Base-by-base conservation (phyloP, 192 early-diverging fungal genomes). In the Chytriomyces sp. region DNA sequence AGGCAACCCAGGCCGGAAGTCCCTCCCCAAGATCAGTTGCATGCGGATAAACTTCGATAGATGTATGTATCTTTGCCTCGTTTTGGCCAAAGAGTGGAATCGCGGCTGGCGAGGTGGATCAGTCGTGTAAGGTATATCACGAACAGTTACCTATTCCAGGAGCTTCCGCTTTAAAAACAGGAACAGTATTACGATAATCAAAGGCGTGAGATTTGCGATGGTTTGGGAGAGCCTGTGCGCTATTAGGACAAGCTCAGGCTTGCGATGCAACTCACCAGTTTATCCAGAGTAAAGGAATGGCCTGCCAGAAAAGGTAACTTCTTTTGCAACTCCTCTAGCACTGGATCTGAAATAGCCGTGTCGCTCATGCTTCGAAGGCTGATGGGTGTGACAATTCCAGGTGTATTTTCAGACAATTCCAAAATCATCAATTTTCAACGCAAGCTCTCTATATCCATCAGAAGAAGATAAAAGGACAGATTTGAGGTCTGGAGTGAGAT, bases 201-300 rank as follows among this genome's bases (percentile, higher is more conserved):
- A 88, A 86, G 5, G 83, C 80, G 66, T 88, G 86, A 8, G 84
- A 86, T 75, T 88, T 88, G 32, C 86, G 75, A 59, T 85, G 70
- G 59, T 83, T 82, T 39, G 75, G 60, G 10, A 69, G 72, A 19
- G 59, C 58, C 77, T 77, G 55, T 1, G 26, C 54, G 55, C 5
- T 34, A 17, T 22, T 19, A 28, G 19, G 30, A 6, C 30, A 0
- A 28, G 17, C 39, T 37, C 30, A 14, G 30, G 6, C 38, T 62
- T 3, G 22, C n/a, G 14, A 32, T 31, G 10, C 22, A 19, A 6
- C 74, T 39, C 37, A 75, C 55, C 58, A 78, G 67, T 69, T 82
- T 82, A 28, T 77, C 68, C 26, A 84, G 60, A 26, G 78, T 76
- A 58, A 84, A 86, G 26, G 64, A 37, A 63, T 80, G 67, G 3